These are phyloP conservation scores for Solanum pinnatisectum DNA, from an alignment of 257 asterid species.

Conservation along the genomic window DNA sequence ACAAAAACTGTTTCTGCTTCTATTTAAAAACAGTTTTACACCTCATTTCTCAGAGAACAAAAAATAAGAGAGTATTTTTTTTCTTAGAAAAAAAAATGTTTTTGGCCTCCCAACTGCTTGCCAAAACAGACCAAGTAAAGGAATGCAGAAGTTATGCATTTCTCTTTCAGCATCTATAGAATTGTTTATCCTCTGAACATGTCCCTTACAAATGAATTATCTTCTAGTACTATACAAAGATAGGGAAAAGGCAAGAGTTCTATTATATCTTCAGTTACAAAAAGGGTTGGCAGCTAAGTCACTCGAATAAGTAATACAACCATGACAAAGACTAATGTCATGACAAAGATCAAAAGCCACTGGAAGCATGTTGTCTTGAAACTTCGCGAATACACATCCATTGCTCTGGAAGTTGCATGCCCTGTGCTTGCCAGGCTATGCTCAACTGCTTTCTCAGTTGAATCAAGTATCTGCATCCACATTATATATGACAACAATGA, in stretches of 20 bases:
- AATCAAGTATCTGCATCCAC: conserved; percentile 66
- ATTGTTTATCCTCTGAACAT: not conserved
- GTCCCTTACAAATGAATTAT: conserved; percentile 28
- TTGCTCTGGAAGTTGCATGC: conserved; percentile 60
- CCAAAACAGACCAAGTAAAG: not conserved
- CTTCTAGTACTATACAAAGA: not conserved
- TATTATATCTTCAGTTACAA: not conserved
- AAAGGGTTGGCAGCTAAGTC: conserved; percentile 16
- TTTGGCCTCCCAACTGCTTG: not conserved
- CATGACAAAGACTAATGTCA: conserved; percentile 68
- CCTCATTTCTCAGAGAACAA: not conserved
- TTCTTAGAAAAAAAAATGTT: too few relatives aligned
- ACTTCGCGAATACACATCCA: conserved; percentile 56
- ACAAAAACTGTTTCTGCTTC: not conserved
- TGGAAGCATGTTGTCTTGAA: conserved; percentile 64
- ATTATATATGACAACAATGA: not conserved
- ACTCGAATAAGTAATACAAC: conserved; percentile 79
- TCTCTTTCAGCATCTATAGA: not conserved
- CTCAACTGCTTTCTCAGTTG: conserved; percentile 82
- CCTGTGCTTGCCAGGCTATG: conserved; percentile 86
- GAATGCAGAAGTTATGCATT: not conserved
- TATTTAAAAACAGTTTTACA: not conserved
- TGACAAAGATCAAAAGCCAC: conserved; percentile 59
- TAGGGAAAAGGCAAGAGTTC: not conserved
- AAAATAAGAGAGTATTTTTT: not conserved